phyloP scores from a whole-genome alignment of 2,329 filamentous ascomycete species.

The Nemania sp. region DNA sequence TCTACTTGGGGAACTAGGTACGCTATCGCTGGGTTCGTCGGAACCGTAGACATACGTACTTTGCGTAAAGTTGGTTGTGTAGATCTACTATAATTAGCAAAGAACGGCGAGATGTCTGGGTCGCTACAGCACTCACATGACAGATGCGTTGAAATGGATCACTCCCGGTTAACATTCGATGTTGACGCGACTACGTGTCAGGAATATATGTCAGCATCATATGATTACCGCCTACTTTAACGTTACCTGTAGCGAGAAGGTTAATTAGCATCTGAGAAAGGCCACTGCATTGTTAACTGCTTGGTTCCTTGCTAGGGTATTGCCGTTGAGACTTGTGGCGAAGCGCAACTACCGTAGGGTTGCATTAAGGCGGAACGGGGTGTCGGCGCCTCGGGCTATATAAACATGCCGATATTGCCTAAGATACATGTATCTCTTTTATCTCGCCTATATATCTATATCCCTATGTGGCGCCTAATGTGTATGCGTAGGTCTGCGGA shows the following conservation, averaged over 20 bases:
- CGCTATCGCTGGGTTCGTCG: neutral
- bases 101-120: neutral
- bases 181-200: neutral
- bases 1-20: neutral
- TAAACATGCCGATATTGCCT: neutral
- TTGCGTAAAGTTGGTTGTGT: neutral
- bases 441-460: neutral
- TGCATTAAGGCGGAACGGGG: neutral
- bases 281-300: neutral
- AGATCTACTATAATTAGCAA: neutral
- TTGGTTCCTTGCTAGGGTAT: neutral
- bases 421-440: neutral
- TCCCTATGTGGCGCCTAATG: neutral
- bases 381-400: neutral
- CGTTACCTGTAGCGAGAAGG: neutral
- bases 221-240: neutral
- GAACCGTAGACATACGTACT: neutral
- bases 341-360: neutral
- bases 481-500: neutral
- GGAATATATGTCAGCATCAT: slow-evolving; percentile 1
- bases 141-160: neutral
- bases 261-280: neutral
- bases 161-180: neutral
- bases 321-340: neutral
- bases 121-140: neutral